Evolutionary conservation across 768 basidiomycete genomes (phyloP).

Genomic region (Imleria badia): DNA sequence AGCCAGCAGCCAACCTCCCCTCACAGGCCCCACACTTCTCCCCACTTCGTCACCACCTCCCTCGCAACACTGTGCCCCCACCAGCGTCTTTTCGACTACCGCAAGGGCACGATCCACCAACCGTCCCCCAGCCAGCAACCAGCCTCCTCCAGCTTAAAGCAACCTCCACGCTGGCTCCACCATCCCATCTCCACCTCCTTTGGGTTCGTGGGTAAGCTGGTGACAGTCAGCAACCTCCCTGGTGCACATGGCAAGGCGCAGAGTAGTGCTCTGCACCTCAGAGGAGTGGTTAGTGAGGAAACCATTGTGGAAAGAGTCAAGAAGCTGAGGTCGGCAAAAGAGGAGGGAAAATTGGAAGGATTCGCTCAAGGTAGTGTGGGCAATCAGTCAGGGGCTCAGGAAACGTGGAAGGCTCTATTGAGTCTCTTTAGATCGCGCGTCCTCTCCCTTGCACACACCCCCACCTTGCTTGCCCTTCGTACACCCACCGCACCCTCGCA

Average conservation of each 20-base stretch:
- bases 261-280: constrained; percentile 76
- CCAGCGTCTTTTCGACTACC: no score
- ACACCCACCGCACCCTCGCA: no score
- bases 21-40: no score
- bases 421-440: constrained; percentile 90
- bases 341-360: constrained; percentile 52
- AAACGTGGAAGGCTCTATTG: constrained; percentile 82
- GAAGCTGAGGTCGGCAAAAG: constrained; percentile 61
- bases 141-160: constrained; percentile 85
- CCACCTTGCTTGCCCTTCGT: no score
- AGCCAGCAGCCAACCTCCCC: no score
- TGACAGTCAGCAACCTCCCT: constrained; percentile 76
- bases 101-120: no score
- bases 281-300: constrained; percentile 75
- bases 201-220: constrained; percentile 89
- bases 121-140: no score
- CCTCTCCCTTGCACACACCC: no score
- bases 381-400: constrained; percentile 37
- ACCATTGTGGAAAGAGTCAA: constrained; percentile 72
- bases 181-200: constrained; percentile 80
- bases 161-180: constrained; percentile 96
- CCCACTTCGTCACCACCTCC: no score
- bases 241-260: constrained; percentile 76
- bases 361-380: constrained; percentile 64
- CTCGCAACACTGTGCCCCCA: no score